These are phyloP conservation scores for Alternaria consortialis DNA, from an alignment of 2,329 filamentous ascomycete species.

Conservation along the genomic window DNA sequence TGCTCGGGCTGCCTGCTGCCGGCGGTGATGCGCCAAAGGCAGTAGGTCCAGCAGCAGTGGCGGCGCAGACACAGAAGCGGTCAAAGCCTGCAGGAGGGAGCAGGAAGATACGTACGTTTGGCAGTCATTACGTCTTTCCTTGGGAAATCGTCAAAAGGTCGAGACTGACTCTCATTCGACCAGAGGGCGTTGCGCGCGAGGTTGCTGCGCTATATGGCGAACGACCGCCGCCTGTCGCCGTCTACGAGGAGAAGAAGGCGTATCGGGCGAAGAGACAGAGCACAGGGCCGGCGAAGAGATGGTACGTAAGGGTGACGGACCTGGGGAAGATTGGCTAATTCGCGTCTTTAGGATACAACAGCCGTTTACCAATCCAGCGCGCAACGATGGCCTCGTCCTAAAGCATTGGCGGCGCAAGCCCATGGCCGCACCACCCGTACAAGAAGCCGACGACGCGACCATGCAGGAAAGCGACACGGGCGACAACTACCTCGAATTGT, in stretches of 20 bases:
- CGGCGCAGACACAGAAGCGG: slow-evolving; percentile 71
- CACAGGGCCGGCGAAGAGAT: slow-evolving; percentile 52
- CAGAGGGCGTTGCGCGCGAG: slow-evolving; percentile 53
- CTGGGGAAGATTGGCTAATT: slow-evolving; percentile 19
- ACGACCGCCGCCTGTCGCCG: slow-evolving; percentile 52
- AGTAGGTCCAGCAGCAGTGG: slow-evolving; percentile 33
- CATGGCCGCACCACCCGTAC: slow-evolving; percentile 40
- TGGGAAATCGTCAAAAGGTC: slow-evolving; percentile 30
- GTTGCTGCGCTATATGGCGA: slow-evolving; percentile 53
- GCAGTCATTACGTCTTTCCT: slow-evolving; percentile 21
- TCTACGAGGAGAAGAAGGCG: slow-evolving; percentile 53
- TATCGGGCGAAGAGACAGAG: slow-evolving; percentile 52
- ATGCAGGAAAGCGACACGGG: slow-evolving; percentile 49
- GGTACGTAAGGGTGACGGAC: slow-evolving; percentile 30
- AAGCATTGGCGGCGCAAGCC: slow-evolving; percentile 80
- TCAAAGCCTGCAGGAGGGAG: slow-evolving; percentile 67
- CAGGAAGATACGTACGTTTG: slow-evolving; percentile 62
- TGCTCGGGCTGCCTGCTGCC: slow-evolving; percentile 77
- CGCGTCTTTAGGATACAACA: slow-evolving; percentile 41
- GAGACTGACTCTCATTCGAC: slow-evolving; percentile 32
- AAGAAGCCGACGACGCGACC: slow-evolving; percentile 42
- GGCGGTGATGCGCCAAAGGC: slow-evolving; percentile 52
- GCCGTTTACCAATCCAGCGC: slow-evolving; percentile 80
- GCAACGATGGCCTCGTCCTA: slow-evolving; percentile 74
- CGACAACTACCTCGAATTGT: slow-evolving; percentile 53